Evolutionary conservation across 768 basidiomycete genomes (phyloP).

Genomic region (Cystofilobasidium ferigula): DNA sequence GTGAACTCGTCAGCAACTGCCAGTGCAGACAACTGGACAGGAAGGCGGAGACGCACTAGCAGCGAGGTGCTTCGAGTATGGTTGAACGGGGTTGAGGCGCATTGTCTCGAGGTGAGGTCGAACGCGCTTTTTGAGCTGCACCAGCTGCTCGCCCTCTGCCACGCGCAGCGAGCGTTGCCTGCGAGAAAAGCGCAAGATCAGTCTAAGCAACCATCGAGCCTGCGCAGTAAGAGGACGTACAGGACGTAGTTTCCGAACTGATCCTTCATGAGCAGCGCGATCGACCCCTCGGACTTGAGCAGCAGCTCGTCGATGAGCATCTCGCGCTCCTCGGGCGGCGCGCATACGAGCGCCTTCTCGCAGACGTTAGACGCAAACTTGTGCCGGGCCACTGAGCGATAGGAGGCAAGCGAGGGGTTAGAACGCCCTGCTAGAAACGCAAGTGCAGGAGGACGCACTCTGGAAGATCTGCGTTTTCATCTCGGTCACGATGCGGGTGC

Average conservation of each 20-base stretch:
- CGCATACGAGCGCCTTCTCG: slow-evolving; percentile 70
- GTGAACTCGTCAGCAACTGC: too few species aligned
- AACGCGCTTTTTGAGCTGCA: slow-evolving; percentile 51
- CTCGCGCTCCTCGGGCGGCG: slow-evolving; percentile 54
- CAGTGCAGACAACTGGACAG: too few species aligned
- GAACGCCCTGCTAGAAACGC: not conserved
- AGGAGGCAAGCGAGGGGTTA: not conserved
- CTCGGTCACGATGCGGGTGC: slow-evolving; percentile 52
- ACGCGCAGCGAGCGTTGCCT: slow-evolving; percentile 51
- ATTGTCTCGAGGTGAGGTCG: slow-evolving; percentile 59
- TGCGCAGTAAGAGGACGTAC: slow-evolving; percentile 4
- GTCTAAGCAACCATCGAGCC: not conserved
- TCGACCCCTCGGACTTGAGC: slow-evolving; percentile 54
- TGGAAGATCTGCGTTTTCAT: slow-evolving; percentile 63
- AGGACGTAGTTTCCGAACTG: slow-evolving; percentile 49
- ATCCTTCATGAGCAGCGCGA: slow-evolving; percentile 68
- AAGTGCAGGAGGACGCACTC: slow-evolving; percentile 24
- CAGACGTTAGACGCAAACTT: slow-evolving; percentile 95
- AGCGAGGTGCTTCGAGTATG: slow-evolving; percentile 63
- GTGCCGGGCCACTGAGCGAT: slow-evolving; percentile 33
- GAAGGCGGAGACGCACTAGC: not conserved
- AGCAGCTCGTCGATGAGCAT: slow-evolving; percentile 65
- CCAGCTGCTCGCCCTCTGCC: slow-evolving; percentile 62
- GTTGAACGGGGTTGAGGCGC: slow-evolving; percentile 54
- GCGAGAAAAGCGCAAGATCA: not conserved